Evolutionary conservation across 108 stramenopile species (phyloP), one percentile per base, ranked within the genome.

Genomic region (Nitzschia sp.): DNA sequence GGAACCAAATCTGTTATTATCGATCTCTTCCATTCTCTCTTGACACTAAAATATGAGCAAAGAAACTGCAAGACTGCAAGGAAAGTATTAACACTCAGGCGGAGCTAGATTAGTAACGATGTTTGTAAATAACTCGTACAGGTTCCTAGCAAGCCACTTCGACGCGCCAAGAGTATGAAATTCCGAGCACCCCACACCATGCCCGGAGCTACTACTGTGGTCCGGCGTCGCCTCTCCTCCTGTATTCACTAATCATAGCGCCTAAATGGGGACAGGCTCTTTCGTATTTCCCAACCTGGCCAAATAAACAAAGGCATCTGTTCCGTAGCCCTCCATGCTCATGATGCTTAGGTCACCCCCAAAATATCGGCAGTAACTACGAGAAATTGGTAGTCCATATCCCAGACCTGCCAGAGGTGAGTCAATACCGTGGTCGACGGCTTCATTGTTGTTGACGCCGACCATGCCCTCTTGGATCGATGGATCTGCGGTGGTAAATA

Each of bases 301-400:
- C 64, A 99, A 79, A 65, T 99, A 94, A 4, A 99, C 90, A 72
- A 97, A 99, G 3, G 96, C 97, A 83, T 99, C 99, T 0, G 99
- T 99, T 15, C 99, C 99, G 69, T 95, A 97, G 11, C 99, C 99
- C 55, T 99, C 98, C 98, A 99, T 98, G 56, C 94, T 95, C 91
- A 99, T 96, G 75, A 99, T 85, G 56, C 81, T 85, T 46, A 99
- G 72, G 80, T 99, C 99, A 15, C 99, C 99, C 19, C 96, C 97
- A 77, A 99, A 99, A 80, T 98, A 99, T 22, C 98, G 86, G 46
- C 96, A 96, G 77, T 98, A 99, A 34, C 82, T 81, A 31, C 98
- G 73, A 46, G 91, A 88, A 60, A 99, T 99, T 45, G 99, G 99
- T 53, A 99, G 83, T 22, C 99, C 99, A 61, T 99, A 99, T 45